These are phyloP conservation scores for Vachellia pachyceras DNA, from an alignment of 306 rosid genomes.

Conservation along the genomic window DNA sequence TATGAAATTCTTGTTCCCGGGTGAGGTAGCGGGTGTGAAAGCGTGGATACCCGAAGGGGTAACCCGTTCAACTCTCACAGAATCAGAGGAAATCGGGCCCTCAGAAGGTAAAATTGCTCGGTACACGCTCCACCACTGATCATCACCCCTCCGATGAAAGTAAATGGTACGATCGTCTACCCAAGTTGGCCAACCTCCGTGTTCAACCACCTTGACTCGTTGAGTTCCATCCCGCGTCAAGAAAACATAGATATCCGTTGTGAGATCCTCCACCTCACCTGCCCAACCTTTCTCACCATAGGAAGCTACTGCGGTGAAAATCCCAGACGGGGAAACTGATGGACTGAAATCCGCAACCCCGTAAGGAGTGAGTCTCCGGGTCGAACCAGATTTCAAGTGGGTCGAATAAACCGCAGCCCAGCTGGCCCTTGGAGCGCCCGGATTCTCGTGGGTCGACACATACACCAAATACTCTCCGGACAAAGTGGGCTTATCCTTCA, in stretches of 20 bases:
- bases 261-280: conserved; percentile 80
- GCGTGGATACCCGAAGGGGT: conserved; percentile 88
- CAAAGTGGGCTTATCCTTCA: conserved; percentile 75
- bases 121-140: conserved; percentile 88
- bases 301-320: conserved; percentile 85
- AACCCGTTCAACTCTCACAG: conserved; percentile 67
- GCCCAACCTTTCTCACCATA: conserved; percentile 76
- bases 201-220: conserved; percentile 68
- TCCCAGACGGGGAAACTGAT: conserved; percentile 76
- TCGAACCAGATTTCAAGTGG: conserved; percentile 59
- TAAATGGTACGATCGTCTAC: conserved; percentile 72
- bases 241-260: conserved; percentile 76
- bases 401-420: conserved; percentile 87
- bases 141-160: conserved; percentile 77
- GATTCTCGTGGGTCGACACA: conserved; percentile 77
- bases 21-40: conserved; percentile 84
- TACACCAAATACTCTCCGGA: conserved; percentile 60
- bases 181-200: conserved; percentile 98
- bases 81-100: conserved; percentile 46
- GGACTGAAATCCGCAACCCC: conserved; percentile 87
- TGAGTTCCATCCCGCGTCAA: conserved; percentile 70
- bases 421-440: conserved; percentile 62
- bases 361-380: conserved; percentile 71
- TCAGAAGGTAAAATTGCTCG: conserved; percentile 55
- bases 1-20: conserved; percentile 70